These are phyloP conservation scores for Aspergillus quadrilineatus DNA, from an alignment of 2,329 filamentous ascomycete genomes.

Conservation along the genomic window DNA sequence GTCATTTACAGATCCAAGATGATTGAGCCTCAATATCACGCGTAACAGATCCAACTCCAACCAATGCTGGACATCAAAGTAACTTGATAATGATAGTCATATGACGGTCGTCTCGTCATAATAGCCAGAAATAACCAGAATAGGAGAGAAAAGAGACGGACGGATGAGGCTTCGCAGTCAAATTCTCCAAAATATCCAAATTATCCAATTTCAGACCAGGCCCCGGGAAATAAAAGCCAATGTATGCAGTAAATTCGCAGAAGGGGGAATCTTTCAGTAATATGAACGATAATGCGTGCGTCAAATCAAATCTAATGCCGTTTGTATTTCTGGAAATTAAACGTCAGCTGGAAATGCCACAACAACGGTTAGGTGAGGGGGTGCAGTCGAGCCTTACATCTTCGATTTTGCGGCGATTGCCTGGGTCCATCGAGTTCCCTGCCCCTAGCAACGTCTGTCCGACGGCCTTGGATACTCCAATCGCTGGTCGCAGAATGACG, in stretches of 20 bases:
- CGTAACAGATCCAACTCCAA: background rate
- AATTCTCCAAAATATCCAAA: background rate
- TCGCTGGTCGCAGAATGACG: conserved; percentile 83
- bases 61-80: background rate
- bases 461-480: conserved; percentile 84
- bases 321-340: conserved; percentile 44
- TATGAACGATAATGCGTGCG: background rate
- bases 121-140: background rate
- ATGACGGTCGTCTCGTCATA: conserved; percentile 1
- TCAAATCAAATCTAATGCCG: conserved; percentile 30
- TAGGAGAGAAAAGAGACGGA: background rate
- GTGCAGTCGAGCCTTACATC: conserved; percentile 67
- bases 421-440: conserved; percentile 84
- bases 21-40: background rate
- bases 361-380: background rate
- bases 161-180: background rate
- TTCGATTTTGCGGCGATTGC: conserved; percentile 75
- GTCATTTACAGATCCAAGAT: background rate
- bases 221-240: background rate
- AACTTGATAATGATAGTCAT: conserved; percentile 1
- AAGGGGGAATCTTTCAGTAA: conserved; percentile 14
- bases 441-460: conserved; percentile 88
- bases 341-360: conserved; percentile 12
- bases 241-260: conserved; percentile 6
- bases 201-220: background rate